phyloP scores from a whole-genome alignment of 1,284 basidiomycete species.

The Cryptococcus neoformans region DNA sequence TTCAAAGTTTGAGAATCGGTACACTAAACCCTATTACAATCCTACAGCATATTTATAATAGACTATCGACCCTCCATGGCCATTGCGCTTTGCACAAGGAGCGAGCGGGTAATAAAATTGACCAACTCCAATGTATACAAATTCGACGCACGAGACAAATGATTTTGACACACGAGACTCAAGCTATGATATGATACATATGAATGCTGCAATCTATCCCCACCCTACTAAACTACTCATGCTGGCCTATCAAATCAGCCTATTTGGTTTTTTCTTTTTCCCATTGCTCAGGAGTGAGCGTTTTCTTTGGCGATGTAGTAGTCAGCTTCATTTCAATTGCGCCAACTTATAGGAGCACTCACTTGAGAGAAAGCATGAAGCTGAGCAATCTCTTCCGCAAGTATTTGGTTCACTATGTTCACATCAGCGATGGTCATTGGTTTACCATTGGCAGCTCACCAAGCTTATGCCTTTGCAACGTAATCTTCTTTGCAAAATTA shows the following conservation, averaged over 20 bases:
- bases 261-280: conserved; percentile 31
- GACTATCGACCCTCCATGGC: no score
- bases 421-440: neutral
- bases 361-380: conserved; percentile 50
- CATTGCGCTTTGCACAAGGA: no score
- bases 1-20: no score
- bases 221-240: neutral
- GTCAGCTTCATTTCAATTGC: neutral
- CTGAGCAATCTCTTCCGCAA: conserved; percentile 42
- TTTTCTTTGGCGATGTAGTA: conserved; percentile 27
- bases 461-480: conserved; percentile 46
- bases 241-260: neutral
- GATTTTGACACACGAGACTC: no score
- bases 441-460: conserved; percentile 24
- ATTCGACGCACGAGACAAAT: no score
- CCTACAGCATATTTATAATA: no score
- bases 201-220: neutral
- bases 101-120: no score
- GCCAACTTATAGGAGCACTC: neutral
- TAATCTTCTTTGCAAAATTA: conserved; percentile 46
- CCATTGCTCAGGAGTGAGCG: conserved; percentile 47
- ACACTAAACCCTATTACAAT: no score
- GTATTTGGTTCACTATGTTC: conserved; percentile 41
- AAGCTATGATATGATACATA: neutral
- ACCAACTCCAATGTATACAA: no score